These are phyloP conservation scores for Alternaria brassicicola DNA, from an alignment of 2,329 filamentous ascomycete genomes.

Conservation along the genomic window DNA sequence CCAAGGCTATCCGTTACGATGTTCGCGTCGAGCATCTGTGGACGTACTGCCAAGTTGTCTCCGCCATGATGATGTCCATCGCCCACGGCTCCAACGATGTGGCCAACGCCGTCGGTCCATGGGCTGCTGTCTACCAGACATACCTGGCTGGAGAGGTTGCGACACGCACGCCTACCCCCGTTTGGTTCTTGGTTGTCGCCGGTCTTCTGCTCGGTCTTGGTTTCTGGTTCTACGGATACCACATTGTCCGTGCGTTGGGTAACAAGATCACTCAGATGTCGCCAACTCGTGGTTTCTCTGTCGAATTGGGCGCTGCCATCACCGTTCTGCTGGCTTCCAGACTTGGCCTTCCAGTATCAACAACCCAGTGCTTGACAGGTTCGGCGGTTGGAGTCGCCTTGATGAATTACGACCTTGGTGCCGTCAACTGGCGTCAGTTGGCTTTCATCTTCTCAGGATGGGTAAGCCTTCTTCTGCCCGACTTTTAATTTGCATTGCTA, in stretches of 20 bases:
- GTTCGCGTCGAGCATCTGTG: constrained; percentile 56
- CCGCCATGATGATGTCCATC: constrained; percentile 74
- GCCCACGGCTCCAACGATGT: constrained; percentile 74
- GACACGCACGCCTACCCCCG: constrained; percentile 58
- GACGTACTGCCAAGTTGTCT: constrained; percentile 51
- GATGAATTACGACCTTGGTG: constrained; percentile 43
- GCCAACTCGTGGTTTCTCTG: constrained; percentile 58
- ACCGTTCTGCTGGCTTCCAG: constrained; percentile 69
- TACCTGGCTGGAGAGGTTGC: constrained; percentile 59
- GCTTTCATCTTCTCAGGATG: constrained; percentile 45
- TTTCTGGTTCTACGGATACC: constrained; percentile 67
- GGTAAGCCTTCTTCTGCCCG: background rate
- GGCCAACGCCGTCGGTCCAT: constrained; percentile 61
- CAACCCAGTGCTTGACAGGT: constrained; percentile 61
- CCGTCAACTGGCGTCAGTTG: constrained; percentile 53
- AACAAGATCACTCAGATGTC: constrained; percentile 67
- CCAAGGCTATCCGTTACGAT: constrained; percentile 54
- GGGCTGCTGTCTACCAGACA: constrained; percentile 66
- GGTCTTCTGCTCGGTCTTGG: constrained; percentile 61
- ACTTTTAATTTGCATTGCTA: background rate
- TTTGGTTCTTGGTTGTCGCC: constrained; percentile 65
- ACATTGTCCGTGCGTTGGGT: constrained; percentile 67
- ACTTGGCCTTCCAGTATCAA: constrained; percentile 67
- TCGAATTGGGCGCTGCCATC: constrained; percentile 56
- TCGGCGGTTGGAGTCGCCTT: constrained; percentile 33